Conservation (phyloP, 2,329 filamentous ascomycete species). For the Akanthomyces dipterigenus region DNA sequence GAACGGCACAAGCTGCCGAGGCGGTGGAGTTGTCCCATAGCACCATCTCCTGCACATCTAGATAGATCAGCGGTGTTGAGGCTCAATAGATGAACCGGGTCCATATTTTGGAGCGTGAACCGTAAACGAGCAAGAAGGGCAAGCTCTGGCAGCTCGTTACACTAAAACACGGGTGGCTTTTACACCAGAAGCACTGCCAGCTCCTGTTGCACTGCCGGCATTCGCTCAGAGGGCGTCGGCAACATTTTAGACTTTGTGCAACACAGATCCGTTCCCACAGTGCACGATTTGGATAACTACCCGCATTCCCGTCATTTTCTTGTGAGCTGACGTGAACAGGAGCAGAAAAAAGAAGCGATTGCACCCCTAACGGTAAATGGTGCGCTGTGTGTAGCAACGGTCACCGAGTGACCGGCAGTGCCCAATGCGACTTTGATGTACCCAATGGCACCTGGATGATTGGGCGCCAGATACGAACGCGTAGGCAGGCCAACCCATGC, state of each 20-base stretch:
- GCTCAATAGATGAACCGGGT: background rate
- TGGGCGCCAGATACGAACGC: background rate
- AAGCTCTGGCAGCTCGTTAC: no score
- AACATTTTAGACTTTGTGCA: background rate
- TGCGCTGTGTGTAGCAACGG: background rate
- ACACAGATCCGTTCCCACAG: background rate
- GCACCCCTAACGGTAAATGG: background rate
- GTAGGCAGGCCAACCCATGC: no score
- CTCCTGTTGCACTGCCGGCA: background rate
- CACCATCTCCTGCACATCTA: background rate
- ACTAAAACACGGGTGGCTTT: background rate
- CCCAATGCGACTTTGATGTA: no score
- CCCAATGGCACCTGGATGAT: background rate
- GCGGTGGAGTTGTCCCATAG: background rate
- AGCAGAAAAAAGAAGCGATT: no score
- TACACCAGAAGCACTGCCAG: background rate
- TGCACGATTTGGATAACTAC: background rate
- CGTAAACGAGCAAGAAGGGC: background rate
- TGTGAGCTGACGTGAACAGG: background rate
- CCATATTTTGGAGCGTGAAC: no score
- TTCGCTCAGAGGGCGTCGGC: background rate
- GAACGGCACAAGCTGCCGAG: background rate
- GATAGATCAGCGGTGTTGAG: slow-evolving; percentile 2
- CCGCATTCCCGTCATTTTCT: background rate
- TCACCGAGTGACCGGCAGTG: no score